phyloP scores from a whole-genome alignment of 75 land plant genomes.

The Adiantum capillusveneris region DNA sequence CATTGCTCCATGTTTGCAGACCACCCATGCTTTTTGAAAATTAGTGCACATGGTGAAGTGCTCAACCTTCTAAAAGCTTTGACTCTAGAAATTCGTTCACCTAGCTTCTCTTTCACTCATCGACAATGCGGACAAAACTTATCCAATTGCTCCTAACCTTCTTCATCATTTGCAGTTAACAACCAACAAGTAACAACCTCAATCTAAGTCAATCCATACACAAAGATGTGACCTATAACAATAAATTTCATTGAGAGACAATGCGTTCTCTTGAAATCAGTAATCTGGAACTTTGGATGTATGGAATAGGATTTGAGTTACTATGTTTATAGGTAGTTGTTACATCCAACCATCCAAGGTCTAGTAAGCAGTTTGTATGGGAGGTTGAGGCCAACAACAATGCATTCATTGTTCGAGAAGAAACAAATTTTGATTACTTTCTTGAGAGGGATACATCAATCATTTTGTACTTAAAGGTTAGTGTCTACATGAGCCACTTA shows the following conservation, averaged over 20 bases:
- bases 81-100: constrained; percentile 91
- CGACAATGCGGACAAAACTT: constrained; percentile 79
- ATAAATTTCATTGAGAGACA: too few relatives aligned
- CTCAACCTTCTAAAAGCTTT: constrained; percentile 75
- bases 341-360: constrained; percentile 81
- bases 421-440: constrained; percentile 75
- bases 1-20: constrained; percentile 99
- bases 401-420: constrained; percentile 70
- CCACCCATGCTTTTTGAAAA: constrained; percentile 95
- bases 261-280: too few relatives aligned
- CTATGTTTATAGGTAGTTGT: constrained; percentile 80
- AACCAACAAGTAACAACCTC: too few relatives aligned
- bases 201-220: too few relatives aligned
- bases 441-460: constrained; percentile 81
- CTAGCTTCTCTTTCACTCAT: constrained; percentile 87
- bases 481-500: too few relatives aligned
- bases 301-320: too few relatives aligned
- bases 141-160: constrained; percentile 64
- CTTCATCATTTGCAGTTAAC: too few relatives aligned
- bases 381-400: constrained; percentile 76
- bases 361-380: constrained; percentile 96
- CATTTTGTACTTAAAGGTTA: constrained; percentile 82
- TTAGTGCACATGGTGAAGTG: constrained; percentile 94
- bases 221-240: too few relatives aligned
- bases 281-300: too few relatives aligned